Percentiles rank a stretch among this genome's conserved stretches.
Evolutionary conservation across 2,329 filamentous ascomycete genomes (phyloP).

Genomic region (Erysiphe pulchra): DNA sequence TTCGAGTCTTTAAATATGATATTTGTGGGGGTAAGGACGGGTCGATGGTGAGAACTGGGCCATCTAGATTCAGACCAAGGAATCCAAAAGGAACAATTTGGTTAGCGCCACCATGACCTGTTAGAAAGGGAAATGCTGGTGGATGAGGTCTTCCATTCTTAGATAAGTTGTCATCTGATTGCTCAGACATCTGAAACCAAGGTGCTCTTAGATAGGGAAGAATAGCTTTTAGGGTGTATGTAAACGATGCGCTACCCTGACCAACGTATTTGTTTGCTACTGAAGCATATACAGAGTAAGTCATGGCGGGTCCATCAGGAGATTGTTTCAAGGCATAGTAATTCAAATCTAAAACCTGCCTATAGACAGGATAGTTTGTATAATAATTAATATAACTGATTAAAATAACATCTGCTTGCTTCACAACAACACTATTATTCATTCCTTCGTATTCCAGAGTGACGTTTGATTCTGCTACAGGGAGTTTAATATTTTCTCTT

Average conservation of each 20-base stretch:
- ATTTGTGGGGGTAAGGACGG: slow-evolving; percentile 36
- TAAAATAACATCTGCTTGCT: slow-evolving; percentile 46
- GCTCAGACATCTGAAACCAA: slow-evolving; percentile 47
- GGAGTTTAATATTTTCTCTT: slow-evolving; percentile 27
- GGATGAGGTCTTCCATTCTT: slow-evolving; percentile 24
- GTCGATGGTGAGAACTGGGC: slow-evolving; percentile 33
- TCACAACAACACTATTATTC: slow-evolving; percentile 39
- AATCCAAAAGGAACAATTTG: slow-evolving; percentile 43
- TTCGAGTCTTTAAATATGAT: slow-evolving; percentile 30
- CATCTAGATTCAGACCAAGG: slow-evolving; percentile 33
- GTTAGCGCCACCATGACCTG: slow-evolving; percentile 42
- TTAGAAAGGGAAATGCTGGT: slow-evolving; percentile 30
- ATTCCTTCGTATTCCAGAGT: slow-evolving; percentile 38
- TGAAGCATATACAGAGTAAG: no score
- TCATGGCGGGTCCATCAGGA: no score
- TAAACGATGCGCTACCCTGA: slow-evolving; percentile 21
- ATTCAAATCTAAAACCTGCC: slow-evolving; percentile 26
- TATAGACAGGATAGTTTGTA: slow-evolving; percentile 24
- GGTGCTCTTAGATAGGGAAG: slow-evolving; percentile 38
- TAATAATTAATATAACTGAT: slow-evolving; percentile 36
- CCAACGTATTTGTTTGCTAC: no score
- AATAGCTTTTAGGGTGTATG: slow-evolving; percentile 36
- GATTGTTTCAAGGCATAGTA: slow-evolving; percentile 27
- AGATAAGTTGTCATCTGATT: slow-evolving; percentile 33
- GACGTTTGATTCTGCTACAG: slow-evolving; percentile 27